A percentile compares a stretch with the other conserved stretches of the same genome.
Evolutionary conservation across 371 early-diverging fungal species (phyloP).

Genomic region (Coelomomyces lativittatus): DNA sequence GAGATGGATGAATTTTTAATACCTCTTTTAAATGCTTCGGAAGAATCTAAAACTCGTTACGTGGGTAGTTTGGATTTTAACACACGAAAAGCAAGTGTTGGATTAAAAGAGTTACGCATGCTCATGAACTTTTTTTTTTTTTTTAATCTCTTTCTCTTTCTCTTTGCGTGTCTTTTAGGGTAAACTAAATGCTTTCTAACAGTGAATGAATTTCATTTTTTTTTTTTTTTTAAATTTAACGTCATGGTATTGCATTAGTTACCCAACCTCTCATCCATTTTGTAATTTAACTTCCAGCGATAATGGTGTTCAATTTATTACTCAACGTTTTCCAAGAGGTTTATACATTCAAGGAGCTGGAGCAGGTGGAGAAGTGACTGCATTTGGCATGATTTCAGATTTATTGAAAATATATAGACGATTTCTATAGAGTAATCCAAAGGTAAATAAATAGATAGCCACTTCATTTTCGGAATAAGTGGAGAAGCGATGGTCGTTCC

Average conservation of each 20-base stretch:
- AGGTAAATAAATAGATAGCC: too few species aligned
- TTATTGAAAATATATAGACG: slow-evolving; percentile 47
- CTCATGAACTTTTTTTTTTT: too few species aligned
- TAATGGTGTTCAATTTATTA: slow-evolving; percentile 85
- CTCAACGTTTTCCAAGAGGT: slow-evolving; percentile 76
- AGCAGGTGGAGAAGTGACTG: slow-evolving; percentile 89
- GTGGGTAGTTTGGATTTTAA: slow-evolving; percentile 71
- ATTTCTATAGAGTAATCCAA: too few species aligned
- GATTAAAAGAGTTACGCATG: slow-evolving; percentile 53
- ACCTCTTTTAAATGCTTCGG: slow-evolving; percentile 41
- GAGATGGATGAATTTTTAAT: slow-evolving; percentile 67
- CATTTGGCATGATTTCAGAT: slow-evolving; percentile 85
- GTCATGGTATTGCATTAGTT: too few species aligned
- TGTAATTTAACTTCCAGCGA: slow-evolving; percentile 87
- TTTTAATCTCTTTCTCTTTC: too few species aligned
- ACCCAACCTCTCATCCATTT: slow-evolving; percentile 73
- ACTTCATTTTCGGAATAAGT: too few species aligned
- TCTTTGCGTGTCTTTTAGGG: too few species aligned
- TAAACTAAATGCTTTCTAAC: slow-evolving; percentile 5
- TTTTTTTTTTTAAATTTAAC: neutral
- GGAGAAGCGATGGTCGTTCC: too few species aligned
- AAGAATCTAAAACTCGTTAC: slow-evolving; percentile 60
- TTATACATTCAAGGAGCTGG: slow-evolving; percentile 91
- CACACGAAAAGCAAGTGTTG: slow-evolving; percentile 52
- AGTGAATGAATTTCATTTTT: neutral